Conservation (phyloP, 768 basidiomycete species). For the Lactarius quietus region DNA sequence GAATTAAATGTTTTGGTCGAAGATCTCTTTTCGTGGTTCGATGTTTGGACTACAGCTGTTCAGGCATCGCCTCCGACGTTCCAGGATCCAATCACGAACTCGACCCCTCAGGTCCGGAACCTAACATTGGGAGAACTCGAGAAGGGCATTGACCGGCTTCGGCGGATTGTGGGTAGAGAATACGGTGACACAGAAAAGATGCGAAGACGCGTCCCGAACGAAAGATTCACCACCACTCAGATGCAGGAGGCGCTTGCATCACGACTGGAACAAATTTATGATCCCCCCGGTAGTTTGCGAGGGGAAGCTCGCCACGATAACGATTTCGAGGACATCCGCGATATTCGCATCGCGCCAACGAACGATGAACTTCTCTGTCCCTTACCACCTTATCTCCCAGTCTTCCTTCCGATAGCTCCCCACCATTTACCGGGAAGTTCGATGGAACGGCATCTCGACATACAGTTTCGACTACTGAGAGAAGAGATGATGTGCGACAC, state of each 20-base stretch:
- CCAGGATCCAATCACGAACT: slow-evolving; percentile 40
- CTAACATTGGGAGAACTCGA: slow-evolving; percentile 38
- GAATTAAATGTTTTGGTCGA: slow-evolving; percentile 40
- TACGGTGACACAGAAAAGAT: slow-evolving; percentile 34
- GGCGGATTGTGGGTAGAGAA: slow-evolving; percentile 51
- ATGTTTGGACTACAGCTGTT: slow-evolving; percentile 46
- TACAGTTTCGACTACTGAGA: slow-evolving; percentile 70
- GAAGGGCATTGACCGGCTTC: slow-evolving; percentile 34
- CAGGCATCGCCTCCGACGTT: slow-evolving; percentile 40
- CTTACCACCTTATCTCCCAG: slow-evolving; percentile 55
- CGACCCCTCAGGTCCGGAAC: slow-evolving; percentile 34
- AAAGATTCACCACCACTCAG: slow-evolving; percentile 23
- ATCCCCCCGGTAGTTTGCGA: slow-evolving; percentile 53
- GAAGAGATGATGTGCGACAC: slow-evolving; percentile 61
- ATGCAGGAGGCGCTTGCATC: slow-evolving; percentile 37
- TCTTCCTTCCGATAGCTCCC: slow-evolving; percentile 54
- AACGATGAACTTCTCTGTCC: slow-evolving; percentile 55
- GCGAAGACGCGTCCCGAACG: slow-evolving; percentile 5
- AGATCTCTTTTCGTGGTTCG: slow-evolving; percentile 45
- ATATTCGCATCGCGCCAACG: slow-evolving; percentile 70
- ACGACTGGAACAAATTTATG: slow-evolving; percentile 42
- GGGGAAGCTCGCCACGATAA: slow-evolving; percentile 65
- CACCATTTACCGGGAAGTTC: slow-evolving; percentile 54
- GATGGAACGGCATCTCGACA: slow-evolving; percentile 66
- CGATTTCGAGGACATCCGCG: slow-evolving; percentile 49